These are phyloP conservation scores for Podospora pseudopauciseta DNA, from an alignment of 495 filamentous ascomycete genomes.

Conservation along the genomic window DNA sequence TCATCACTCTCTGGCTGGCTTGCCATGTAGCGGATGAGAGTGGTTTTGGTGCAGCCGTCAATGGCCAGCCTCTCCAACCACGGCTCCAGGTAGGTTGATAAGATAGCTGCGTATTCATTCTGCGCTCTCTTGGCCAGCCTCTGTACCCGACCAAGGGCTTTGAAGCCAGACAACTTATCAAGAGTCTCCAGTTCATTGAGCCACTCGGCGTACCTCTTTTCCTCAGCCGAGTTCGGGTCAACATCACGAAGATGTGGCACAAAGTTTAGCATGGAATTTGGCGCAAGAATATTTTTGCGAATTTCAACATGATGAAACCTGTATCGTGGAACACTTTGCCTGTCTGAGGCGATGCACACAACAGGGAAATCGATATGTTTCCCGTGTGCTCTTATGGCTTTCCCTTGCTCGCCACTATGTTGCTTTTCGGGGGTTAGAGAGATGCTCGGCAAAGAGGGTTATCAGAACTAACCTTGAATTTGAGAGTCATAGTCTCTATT, in stretches of 20 bases:
- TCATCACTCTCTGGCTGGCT: slow-evolving; percentile 35
- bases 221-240: slow-evolving; percentile 40
- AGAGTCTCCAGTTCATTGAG: slow-evolving; percentile 47
- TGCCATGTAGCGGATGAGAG: slow-evolving; percentile 43
- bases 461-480: slow-evolving; percentile 37
- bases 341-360: slow-evolving; percentile 39
- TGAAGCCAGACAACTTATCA: slow-evolving; percentile 47
- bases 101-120: slow-evolving; percentile 41
- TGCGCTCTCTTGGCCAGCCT: slow-evolving; percentile 39
- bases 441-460: background rate
- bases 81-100: slow-evolving; percentile 43
- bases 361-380: slow-evolving; percentile 33
- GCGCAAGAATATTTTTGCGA: slow-evolving; percentile 46
- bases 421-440: slow-evolving; percentile 27
- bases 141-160: slow-evolving; percentile 38
- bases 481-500: slow-evolving; percentile 33
- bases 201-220: slow-evolving; percentile 44
- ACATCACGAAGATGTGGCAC: slow-evolving; percentile 48
- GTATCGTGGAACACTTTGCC: slow-evolving; percentile 41
- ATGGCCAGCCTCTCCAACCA: slow-evolving; percentile 44
- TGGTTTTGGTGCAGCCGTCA: slow-evolving; percentile 41
- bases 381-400: slow-evolving; percentile 36
- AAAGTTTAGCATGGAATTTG: slow-evolving; percentile 48
- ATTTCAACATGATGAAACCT: slow-evolving; percentile 50
- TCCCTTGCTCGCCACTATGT: slow-evolving; percentile 32